Base-by-base conservation (phyloP, 2,329 filamentous ascomycete genomes). In the Rhinocladiella similis region DNA sequence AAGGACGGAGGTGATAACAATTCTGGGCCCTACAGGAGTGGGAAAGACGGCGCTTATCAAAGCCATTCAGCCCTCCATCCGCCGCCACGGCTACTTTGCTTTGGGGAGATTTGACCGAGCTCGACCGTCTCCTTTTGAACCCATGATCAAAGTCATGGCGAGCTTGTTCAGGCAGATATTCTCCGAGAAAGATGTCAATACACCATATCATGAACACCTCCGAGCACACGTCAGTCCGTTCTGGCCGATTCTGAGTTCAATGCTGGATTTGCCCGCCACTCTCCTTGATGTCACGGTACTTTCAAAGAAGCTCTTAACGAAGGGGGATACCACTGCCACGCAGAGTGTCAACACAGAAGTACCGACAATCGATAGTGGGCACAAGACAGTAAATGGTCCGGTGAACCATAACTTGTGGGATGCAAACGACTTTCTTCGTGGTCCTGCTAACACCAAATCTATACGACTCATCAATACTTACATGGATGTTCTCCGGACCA, bases 401-500 rank as follows among this genome's bases (percentile, higher is more conserved):
- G n/a, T 50, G 14, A 55, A 42, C 20, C 47, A 53, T 42, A 45
- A 46, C 13, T 22, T 33, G 20, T 58, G 60, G 56, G 63, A 65
- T 47, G 59, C 61, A 35, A 66, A 66, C 47, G 64, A 65, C 67
- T 74, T 39, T 73, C 73, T 53, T 69, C 74, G 14, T 68, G 76
- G 64, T 20, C 67, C 47, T 64, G 72, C 57, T 54, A 77, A 55
- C 73, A 75, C 62, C 69, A 74, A 59, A 72, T 80, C 81, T 1
- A 87, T 90, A 62, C 85, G 90, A 12, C 81, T 96, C 54, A 89
- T 93, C 80, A 93, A 91, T 67, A 92, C 90, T 1, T 93, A 95
- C 65, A 76, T 96, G 45, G 92, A 97, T 64, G 87, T 96, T 9
- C 73, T 97, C 49, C 84, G 90, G 50, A 83, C 95, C 41, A 86